Base-by-base conservation (phyloP, 805 yeast species). In the Starmerella potacharoeniae region DNA sequence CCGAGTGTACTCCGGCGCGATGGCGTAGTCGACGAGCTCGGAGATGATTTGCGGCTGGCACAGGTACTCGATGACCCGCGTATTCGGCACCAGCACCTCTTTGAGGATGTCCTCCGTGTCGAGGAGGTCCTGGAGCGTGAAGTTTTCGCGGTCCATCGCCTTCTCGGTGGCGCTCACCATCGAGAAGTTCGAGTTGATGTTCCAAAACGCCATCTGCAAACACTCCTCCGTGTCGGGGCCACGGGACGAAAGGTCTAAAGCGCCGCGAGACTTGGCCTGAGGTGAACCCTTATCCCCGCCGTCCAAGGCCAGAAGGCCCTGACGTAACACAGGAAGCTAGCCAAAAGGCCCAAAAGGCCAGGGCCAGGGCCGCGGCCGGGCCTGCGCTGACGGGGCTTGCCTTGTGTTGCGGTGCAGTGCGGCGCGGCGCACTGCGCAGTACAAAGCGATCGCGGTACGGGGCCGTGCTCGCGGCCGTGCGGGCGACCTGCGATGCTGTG, bases 21-120 rank as follows among this genome's bases (percentile, higher is more conserved):
- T 77, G 62, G 80, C 81, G 7, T 53, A 36, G 41, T 83, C 80
- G 34, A 91, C 80, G 55, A 91, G 75, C 55, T 80, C 79, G 52
- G 74, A 76, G 57, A 91, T 68, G 14, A 87, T 80, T 52, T 82
- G 85, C 14, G 93, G 89, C 65, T 86, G 86, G 59, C 91, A 77
- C 54, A 93, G 73, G 63, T 83, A 83, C 63, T 88, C 93, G 41
- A 90, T 75, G 50, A 93, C 75, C 65, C 84, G 83, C 46, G 83
- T 76, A 67, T 85, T 85, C 17, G 88, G 82, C 28, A 84, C 79
- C 59, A 83, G 71, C 39, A 87, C 71, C 66, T 86, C 93, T 55
- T 85, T 85, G 31, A 85, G 73, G 33, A 87, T 69, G 56, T 84
- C 90, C 47, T 80, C 84, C 62, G 86, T 91, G 65, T 84, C 89